Percentiles rank a stretch among this genome's conserved stretches.
Conservation (phyloP, 225 moss, liverwort and hornwort genomes). For the Asterella californica region DNA sequence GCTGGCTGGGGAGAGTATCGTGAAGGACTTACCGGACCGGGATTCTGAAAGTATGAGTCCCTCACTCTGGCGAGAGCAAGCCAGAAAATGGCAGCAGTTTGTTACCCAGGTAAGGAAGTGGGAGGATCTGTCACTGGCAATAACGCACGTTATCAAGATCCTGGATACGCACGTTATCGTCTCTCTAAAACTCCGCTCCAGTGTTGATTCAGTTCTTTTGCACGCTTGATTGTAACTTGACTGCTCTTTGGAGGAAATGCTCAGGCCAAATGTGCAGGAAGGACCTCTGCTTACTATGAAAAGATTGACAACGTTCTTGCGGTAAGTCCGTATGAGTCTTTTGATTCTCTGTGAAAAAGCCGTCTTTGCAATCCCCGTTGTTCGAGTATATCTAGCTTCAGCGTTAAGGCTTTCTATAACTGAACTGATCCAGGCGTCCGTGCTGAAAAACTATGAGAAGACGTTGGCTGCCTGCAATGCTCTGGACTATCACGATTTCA, state of each 20-base stretch:
- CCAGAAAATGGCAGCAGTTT: constrained; percentile 87
- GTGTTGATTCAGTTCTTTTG: neutral
- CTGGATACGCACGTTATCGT: neutral
- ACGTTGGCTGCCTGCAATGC: constrained; percentile 82
- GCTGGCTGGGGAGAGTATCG: constrained; percentile 23
- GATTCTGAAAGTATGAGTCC: constrained; percentile 34
- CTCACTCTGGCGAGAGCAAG: constrained; percentile 79
- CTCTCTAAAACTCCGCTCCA: neutral
- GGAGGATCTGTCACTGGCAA: too few species aligned
- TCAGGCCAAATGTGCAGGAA: constrained; percentile 92
- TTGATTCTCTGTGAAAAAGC: neutral
- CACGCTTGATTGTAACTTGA: neutral
- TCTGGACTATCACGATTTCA: constrained; percentile 97
- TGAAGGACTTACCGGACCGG: constrained; percentile 29
- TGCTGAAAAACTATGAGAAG: constrained; percentile 80
- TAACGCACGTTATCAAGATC: neutral
- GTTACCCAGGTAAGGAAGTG: constrained; percentile 60
- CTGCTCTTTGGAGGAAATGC: neutral
- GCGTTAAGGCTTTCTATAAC: neutral
- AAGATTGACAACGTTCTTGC: constrained; percentile 56
- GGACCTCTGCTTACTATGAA: constrained; percentile 61
- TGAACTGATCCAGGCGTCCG: constrained; percentile 46
- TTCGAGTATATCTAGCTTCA: neutral
- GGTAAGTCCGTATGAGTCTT: constrained; percentile 40
- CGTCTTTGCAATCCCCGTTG: neutral